Base-by-base conservation (phyloP, 176 grass and related monocot genomes). In the Oropetium thomaeum region DNA sequence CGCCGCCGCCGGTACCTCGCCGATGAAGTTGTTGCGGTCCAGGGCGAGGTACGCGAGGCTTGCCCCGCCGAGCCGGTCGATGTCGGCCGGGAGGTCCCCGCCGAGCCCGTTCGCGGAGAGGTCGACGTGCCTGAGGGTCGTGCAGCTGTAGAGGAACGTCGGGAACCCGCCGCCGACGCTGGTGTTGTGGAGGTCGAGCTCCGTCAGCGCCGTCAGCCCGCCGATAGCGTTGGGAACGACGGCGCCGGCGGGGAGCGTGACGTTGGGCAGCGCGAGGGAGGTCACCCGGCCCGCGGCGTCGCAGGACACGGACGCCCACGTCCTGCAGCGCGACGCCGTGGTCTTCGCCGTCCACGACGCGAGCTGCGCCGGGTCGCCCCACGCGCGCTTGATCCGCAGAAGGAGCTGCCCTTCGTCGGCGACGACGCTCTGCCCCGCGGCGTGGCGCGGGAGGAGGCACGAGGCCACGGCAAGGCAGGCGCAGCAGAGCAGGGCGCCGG, bases 181-280 rank as follows among this genome's bases (percentile, higher is more conserved):
- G 84, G 92, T 94, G 89, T 86, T 63, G 5, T 22, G 7, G 11
- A 98, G 89, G 79, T 84, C 16, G 37, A 98, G 84, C 51, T 19
- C 3, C 40, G 78, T 30, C 73, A 98, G 92, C 4, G 28, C 58
- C 1, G 29, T 11, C 67, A 98, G 89, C 9, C 54, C 20, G 78
- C 89, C 89, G 77, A 98, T 26, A 26, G 71, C 76, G 41, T 57
- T 40, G 65, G 91, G 95, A 31, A 94, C 59, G 22, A 15, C 23
- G 48, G 16, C 13, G 61, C 58, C 74, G 51, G 38, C 26, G 26
- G 53, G 23, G 53, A 98, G 52, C 14, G 63, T n/a, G 8, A 71
- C 32, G 80, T 27, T 71, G 47, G 33, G 3, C 11, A 98, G 57
- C 5, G 65, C 10, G 6, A 98, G 87, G 4, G 71, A 31, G 7